Base-by-base conservation (phyloP, 495 filamentous ascomycete genomes). In the Lasiosphaeris hirsuta region DNA sequence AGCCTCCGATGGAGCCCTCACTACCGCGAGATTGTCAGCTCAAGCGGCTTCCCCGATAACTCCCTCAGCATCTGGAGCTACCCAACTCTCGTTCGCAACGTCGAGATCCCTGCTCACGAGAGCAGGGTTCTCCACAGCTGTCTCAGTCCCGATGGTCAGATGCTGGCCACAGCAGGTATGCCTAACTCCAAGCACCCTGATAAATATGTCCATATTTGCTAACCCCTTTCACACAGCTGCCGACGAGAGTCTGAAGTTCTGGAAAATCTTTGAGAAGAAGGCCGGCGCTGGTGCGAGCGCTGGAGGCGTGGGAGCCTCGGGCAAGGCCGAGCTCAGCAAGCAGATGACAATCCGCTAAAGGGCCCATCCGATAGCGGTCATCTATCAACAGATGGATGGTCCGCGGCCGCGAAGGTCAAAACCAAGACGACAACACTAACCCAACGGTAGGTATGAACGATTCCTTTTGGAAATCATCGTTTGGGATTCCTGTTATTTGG, bases 211-310 rank as follows among this genome's bases (percentile, higher is more conserved):
- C n/a, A 34, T 10, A 9, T 7, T 41, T 51, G 13, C 61, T 72
- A 51, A 70, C 61, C n/a, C n/a, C 46, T 49, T 14, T 9, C 14
- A 36, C 33, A 13, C 47, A 75, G 90, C 92, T 55, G 91, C 92
- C 14, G 94, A 99, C 67, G 94, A 99, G 81, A 91, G 85, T 68
- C 80, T 99, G 70, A 99, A 99, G 74, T 99, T 99, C 82, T 99
- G 94, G 94, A 98, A 97, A 85, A 76, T 97, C 61, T 98, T 98
- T 63, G 94, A 98, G 82, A 96, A 95, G 84, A 96, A 96, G 81
- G 74, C 91, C 18, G 93, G 91, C 33, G 76, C 83, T 10, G 70
- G 83, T 39, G 63, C 75, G 11, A 78, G 85, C 38, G 78, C 80
- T 15, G 80, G 81, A 56, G 88, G 86, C 63, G 70, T 75, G 45